Conservation (phyloP, 805 yeast genomes). For the Pichia heedii region DNA sequence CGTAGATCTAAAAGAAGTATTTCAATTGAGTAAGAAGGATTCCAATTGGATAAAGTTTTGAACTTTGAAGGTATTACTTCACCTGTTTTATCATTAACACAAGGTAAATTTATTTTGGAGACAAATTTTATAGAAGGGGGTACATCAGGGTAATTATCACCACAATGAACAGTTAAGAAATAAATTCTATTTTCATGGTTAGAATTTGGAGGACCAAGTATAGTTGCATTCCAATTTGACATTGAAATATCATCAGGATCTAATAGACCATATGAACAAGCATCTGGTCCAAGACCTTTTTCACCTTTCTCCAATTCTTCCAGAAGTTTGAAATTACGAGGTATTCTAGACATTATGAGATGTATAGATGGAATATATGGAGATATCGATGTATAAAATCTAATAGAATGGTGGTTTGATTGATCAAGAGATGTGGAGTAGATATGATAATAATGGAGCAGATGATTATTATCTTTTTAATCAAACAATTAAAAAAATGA, state of each 20-base stretch:
- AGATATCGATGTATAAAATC: too few relatives aligned
- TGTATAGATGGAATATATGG: background rate
- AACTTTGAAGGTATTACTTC: conserved; percentile 45
- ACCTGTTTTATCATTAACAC: conserved; percentile 65
- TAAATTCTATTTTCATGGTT: conserved; percentile 92
- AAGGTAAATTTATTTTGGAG: conserved; percentile 82
- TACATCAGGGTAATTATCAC: conserved; percentile 72
- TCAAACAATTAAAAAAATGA: too few relatives aligned
- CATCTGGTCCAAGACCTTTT: conserved; percentile 93
- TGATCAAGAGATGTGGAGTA: background rate
- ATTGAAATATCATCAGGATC: conserved; percentile 86
- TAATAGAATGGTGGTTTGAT: background rate
- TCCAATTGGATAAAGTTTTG: conserved; percentile 75
- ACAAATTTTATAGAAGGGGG: conserved; percentile 81
- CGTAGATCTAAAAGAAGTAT: conserved; percentile 82
- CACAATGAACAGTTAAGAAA: conserved; percentile 73
- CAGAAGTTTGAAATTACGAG: conserved; percentile 87
- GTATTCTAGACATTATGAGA: conserved; percentile 31
- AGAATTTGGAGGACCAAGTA: conserved; percentile 82
- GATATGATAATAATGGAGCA: too few relatives aligned
- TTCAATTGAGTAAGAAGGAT: conserved; percentile 86
- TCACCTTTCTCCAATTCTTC: conserved; percentile 98
- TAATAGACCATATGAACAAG: conserved; percentile 89
- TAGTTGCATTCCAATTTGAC: conserved; percentile 97
- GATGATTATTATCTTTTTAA: too few relatives aligned